Conservation (phyloP, 1,284 basidiomycete species). For the Coniferiporia weirii region DNA sequence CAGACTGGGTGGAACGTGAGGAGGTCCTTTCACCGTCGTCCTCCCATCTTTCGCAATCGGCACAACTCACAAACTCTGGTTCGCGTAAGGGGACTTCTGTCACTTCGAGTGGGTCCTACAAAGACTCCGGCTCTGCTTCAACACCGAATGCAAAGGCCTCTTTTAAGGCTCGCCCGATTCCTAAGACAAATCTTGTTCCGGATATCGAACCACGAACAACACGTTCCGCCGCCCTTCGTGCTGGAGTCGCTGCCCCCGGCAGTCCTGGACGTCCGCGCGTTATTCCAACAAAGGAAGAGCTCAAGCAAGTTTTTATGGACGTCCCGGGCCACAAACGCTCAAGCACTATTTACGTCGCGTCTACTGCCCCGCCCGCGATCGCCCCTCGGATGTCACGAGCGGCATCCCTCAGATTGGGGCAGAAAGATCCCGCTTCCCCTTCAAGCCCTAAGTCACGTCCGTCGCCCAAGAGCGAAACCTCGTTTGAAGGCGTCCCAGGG, state of each 20-base stretch:
- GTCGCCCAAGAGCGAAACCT: constrained; percentile 29
- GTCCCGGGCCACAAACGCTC: constrained; percentile 74
- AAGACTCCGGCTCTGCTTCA: constrained; percentile 24
- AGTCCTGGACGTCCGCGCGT: constrained; percentile 35
- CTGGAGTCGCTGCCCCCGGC: constrained; percentile 37
- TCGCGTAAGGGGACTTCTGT: not conserved
- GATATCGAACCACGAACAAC: constrained; percentile 75
- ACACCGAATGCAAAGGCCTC: constrained; percentile 33
- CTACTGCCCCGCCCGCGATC: constrained; percentile 65
- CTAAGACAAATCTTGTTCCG: constrained; percentile 53
- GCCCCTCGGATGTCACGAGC: constrained; percentile 71
- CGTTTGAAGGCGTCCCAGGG: constrained; percentile 75
- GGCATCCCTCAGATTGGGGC: constrained; percentile 59
- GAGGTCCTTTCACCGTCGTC: constrained; percentile 16
- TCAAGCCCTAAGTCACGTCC: constrained; percentile 29
- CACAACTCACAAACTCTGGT: not conserved
- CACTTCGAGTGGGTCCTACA: constrained; percentile 31
- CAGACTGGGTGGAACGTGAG: constrained; percentile 19
- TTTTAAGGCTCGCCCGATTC: constrained; percentile 72
- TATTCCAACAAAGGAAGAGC: constrained; percentile 52
- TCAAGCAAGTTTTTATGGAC: constrained; percentile 60
- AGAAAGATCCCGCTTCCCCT: constrained; percentile 32
- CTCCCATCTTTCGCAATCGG: constrained; percentile 12
- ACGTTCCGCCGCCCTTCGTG: constrained; percentile 70
- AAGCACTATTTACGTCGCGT: constrained; percentile 62